Percentiles rank a stretch among this genome's conserved stretches.
These are phyloP conservation scores for Pseudopithomyces chartarum DNA, from an alignment of 2,329 filamentous ascomycete genomes.

Conservation along the genomic window DNA sequence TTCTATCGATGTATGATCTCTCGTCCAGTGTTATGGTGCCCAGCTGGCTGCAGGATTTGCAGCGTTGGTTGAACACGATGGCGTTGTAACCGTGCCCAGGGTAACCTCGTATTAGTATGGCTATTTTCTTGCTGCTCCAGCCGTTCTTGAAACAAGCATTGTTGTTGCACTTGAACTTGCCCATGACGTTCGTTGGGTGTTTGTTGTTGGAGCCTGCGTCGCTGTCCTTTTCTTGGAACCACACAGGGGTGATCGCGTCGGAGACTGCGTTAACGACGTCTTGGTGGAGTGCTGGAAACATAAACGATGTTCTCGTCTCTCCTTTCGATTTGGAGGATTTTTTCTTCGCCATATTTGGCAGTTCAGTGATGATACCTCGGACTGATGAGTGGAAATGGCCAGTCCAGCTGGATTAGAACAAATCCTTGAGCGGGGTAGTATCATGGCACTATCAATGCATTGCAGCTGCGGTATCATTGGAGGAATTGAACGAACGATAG, in stretches of 20 bases:
- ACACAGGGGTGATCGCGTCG: background rate
- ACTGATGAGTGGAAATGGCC: background rate
- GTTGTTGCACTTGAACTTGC: constrained; percentile 22
- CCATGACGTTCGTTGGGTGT: constrained; percentile 19
- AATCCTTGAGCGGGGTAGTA: background rate
- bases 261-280: constrained; percentile 7
- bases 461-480: background rate
- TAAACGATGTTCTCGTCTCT: constrained; percentile 4
- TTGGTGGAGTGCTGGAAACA: constrained; percentile 8
- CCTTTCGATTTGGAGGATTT: constrained; percentile 1
- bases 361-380: background rate
- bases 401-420: background rate
- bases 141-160: constrained; percentile 9
- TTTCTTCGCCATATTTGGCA: constrained; percentile 1
- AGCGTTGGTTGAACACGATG: constrained; percentile 25
- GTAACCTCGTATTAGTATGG: constrained; percentile 21
- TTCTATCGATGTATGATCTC: constrained; percentile 24
- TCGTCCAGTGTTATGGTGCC: constrained; percentile 21
- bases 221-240: constrained; percentile 9
- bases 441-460: background rate
- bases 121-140: constrained; percentile 22
- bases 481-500: background rate
- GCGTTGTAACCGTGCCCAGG: constrained; percentile 21
- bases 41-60: constrained; percentile 20
- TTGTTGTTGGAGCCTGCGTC: constrained; percentile 6